phyloP scores from a whole-genome alignment of 1,284 basidiomycete species.

The Laetiporus sulphureus region DNA sequence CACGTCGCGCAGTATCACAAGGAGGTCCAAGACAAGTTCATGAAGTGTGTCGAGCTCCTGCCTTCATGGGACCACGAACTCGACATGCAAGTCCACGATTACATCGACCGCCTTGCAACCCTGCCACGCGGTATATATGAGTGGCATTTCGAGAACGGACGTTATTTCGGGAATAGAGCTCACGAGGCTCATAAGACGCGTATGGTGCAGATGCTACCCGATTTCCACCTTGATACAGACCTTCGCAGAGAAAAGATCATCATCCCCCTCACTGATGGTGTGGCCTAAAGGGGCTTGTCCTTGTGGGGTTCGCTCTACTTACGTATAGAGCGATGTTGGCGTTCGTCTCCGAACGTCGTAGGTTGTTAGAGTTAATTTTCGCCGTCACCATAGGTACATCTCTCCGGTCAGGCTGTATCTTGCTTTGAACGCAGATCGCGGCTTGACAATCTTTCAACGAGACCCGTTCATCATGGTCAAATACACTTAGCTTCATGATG shows the following conservation, averaged over 20 bases:
- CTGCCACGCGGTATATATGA: conserved; percentile 26
- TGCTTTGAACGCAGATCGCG: too few species aligned
- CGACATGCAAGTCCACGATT: conserved; percentile 23
- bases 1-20: conserved; percentile 24
- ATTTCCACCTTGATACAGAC: background rate
- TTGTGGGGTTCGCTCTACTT: too few species aligned
- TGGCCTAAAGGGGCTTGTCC: too few species aligned
- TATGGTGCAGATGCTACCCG: conserved; percentile 8
- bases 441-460: too few species aligned
- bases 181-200: conserved; percentile 16
- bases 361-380: too few species aligned
- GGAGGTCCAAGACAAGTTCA: conserved; percentile 20
- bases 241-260: conserved; percentile 1
- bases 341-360: too few species aligned
- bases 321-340: too few species aligned
- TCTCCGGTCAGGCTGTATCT: too few species aligned
- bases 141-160: conserved; percentile 30
- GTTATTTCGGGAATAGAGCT: conserved; percentile 30
- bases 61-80: conserved; percentile 15
- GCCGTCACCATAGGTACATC: too few species aligned
- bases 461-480: too few species aligned
- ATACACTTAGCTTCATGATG: too few species aligned
- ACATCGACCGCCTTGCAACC: conserved; percentile 21
- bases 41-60: conserved; percentile 16
- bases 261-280: too few species aligned